These are phyloP conservation scores for Cladosporium colombiae DNA, from an alignment of 2,329 filamentous ascomycete genomes.

Conservation along the genomic window DNA sequence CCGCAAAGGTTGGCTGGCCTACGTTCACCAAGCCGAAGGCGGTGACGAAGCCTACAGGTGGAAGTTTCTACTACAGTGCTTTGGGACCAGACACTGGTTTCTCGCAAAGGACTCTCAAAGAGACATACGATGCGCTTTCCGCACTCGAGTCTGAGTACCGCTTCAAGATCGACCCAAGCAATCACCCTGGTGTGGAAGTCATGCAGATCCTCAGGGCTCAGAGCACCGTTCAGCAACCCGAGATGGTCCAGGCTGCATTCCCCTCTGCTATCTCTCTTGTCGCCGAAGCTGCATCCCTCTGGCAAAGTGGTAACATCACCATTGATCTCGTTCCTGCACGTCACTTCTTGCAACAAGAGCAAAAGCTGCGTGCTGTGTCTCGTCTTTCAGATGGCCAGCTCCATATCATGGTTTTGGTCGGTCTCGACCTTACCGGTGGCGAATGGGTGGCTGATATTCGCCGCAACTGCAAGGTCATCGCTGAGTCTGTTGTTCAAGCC, in stretches of 20 bases:
- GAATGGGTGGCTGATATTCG: conserved; percentile 23
- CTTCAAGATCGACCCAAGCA: conserved; percentile 43
- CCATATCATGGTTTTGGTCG: conserved; percentile 26
- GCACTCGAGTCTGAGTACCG: conserved; percentile 46
- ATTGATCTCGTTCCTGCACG: conserved; percentile 27
- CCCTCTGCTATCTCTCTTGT: conserved; percentile 42
- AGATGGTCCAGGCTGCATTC: conserved; percentile 47
- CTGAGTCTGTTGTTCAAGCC: conserved; percentile 25
- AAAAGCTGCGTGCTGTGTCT: conserved; percentile 21
- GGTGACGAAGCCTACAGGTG: conserved; percentile 22
- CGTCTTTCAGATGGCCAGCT: conserved; percentile 18
- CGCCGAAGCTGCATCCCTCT: conserved; percentile 37
- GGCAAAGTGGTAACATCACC: conserved; percentile 25
- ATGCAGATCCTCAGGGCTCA: conserved; percentile 43
- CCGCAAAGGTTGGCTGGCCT: conserved; percentile 52
- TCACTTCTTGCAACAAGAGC: conserved; percentile 22
- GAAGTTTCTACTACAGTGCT: conserved; percentile 19
- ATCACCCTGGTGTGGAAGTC: conserved; percentile 48
- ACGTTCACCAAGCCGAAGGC: conserved; percentile 21
- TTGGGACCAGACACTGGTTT: conserved; percentile 26
- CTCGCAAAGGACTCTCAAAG: conserved; percentile 33
- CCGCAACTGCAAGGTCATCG: conserved; percentile 25
- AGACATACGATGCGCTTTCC: conserved; percentile 34
- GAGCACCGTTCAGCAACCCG: conserved; percentile 40
- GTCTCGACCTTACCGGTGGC: conserved; percentile 20